phyloP scores from a whole-genome alignment of 371 early-diverging fungal genomes.

The Lichtheimia ramosa region DNA sequence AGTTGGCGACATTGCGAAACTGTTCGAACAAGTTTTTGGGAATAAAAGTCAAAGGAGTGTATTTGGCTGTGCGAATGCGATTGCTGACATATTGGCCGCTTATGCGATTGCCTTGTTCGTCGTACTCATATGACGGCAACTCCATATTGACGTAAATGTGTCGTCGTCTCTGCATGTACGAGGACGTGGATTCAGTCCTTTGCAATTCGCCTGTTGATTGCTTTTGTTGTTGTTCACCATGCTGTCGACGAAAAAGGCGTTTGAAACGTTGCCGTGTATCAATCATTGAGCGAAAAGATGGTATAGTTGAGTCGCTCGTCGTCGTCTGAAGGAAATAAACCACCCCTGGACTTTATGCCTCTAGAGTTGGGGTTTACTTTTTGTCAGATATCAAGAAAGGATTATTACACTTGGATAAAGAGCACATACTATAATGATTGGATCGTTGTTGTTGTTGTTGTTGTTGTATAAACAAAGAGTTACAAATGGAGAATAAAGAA shows the following conservation, averaged over 20 bases:
- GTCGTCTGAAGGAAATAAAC: no score
- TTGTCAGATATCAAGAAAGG: no score
- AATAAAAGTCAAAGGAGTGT: slow-evolving; percentile 82
- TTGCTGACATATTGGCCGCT: slow-evolving; percentile 50
- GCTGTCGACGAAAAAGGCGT: slow-evolving; percentile 6
- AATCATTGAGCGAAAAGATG: background rate
- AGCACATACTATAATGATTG: no score
- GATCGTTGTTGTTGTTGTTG: background rate
- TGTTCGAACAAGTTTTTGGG: slow-evolving; percentile 90
- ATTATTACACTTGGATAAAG: no score
- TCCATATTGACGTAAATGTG: slow-evolving; percentile 48
- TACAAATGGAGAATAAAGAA: no score
- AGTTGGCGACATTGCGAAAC: slow-evolving; percentile 83
- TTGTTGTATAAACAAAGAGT: no score
- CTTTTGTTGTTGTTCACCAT: slow-evolving; percentile 14
- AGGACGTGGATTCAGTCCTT: slow-evolving; percentile 39
- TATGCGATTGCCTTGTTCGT: slow-evolving; percentile 28
- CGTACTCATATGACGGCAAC: slow-evolving; percentile 28
- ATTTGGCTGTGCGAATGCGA: slow-evolving; percentile 81
- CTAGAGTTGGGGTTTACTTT: background rate
- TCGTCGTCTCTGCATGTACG: slow-evolving; percentile 41
- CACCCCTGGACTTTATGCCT: no score
- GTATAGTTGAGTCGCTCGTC: no score
- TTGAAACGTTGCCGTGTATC: slow-evolving; percentile 11
- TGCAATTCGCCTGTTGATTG: slow-evolving; percentile 12